Evolutionary conservation across 208 protist species (phyloP).

Genomic region (Crithidia bombi): DNA sequence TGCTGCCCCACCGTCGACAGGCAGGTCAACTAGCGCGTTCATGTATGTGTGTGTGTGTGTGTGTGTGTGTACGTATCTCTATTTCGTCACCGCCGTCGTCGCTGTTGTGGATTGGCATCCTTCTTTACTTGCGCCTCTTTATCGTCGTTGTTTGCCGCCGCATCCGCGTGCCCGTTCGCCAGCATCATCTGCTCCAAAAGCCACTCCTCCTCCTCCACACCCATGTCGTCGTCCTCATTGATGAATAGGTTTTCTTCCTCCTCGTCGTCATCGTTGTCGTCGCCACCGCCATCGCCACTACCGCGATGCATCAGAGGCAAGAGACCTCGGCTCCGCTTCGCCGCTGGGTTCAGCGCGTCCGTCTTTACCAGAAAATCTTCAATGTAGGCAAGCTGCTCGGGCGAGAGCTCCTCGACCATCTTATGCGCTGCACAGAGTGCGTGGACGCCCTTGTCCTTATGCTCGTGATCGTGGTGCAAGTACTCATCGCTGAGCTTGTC

Average conservation of each 20-base stretch:
- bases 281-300: neutral
- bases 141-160: neutral
- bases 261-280: slow-evolving; percentile 8
- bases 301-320: neutral
- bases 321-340: neutral
- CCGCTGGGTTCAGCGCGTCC: slow-evolving; percentile 25
- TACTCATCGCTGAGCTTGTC: slow-evolving; percentile 41
- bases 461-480: slow-evolving; percentile 26
- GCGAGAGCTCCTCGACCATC: slow-evolving; percentile 45
- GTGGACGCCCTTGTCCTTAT: slow-evolving; percentile 28
- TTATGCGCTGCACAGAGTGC: slow-evolving; percentile 35
- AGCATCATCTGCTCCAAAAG: slow-evolving; percentile 84
- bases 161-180: neutral
- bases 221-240: slow-evolving; percentile 65
- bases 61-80: too few relatives aligned
- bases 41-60: too few relatives aligned
- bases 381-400: slow-evolving; percentile 43
- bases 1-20: too few relatives aligned
- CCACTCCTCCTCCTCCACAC: slow-evolving; percentile 81
- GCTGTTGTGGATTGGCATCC: too few relatives aligned
- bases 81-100: too few relatives aligned
- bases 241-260: slow-evolving; percentile 52
- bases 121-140: slow-evolving; percentile 16
- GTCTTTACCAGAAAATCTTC: slow-evolving; percentile 39
- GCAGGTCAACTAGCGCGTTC: too few relatives aligned